Conservation (phyloP, 169 alveolate species). For the Theileria annulata region DNA sequence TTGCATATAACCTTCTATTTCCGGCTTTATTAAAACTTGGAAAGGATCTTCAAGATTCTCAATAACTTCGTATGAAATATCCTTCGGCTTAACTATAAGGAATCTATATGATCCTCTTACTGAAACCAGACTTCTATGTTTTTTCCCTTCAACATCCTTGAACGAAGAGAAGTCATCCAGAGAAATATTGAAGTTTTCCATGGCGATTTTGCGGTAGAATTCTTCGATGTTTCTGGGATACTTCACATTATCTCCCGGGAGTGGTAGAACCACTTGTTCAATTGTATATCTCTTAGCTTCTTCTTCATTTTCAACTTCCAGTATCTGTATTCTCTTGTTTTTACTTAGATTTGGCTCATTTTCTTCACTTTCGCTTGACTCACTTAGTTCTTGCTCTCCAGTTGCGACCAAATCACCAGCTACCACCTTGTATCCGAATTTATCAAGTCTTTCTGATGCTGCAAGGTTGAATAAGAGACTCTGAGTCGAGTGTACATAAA, state of each 20-base stretch:
- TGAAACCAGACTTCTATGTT: conserved; percentile 32
- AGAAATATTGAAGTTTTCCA: conserved; percentile 42
- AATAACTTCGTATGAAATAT: conserved; percentile 41
- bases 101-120: conserved; percentile 60
- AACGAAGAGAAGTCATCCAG: conserved; percentile 38
- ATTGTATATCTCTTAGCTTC: conserved; percentile 79
- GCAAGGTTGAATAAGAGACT: conserved; percentile 87
- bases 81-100: conserved; percentile 50
- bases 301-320: conserved; percentile 72
- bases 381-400: conserved; percentile 51
- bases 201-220: conserved; percentile 26
- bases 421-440: conserved; percentile 80
- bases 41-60: conserved; percentile 28
- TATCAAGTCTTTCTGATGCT: conserved; percentile 83
- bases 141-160: conserved; percentile 14
- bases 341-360: conserved; percentile 10
- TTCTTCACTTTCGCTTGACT: conserved; percentile 38
- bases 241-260: conserved; percentile 84
- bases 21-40: conserved; percentile 11
- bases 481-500: conserved; percentile 91
- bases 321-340: conserved; percentile 44
- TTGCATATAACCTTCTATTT: conserved; percentile 1
- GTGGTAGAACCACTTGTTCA: conserved; percentile 88
- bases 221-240: conserved; percentile 47
- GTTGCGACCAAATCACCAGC: conserved; percentile 74